A percentile compares a stretch with the other conserved stretches of the same genome.
phyloP scores from a whole-genome alignment of 768 basidiomycete genomes.

The Artomyces pyxidatus region DNA sequence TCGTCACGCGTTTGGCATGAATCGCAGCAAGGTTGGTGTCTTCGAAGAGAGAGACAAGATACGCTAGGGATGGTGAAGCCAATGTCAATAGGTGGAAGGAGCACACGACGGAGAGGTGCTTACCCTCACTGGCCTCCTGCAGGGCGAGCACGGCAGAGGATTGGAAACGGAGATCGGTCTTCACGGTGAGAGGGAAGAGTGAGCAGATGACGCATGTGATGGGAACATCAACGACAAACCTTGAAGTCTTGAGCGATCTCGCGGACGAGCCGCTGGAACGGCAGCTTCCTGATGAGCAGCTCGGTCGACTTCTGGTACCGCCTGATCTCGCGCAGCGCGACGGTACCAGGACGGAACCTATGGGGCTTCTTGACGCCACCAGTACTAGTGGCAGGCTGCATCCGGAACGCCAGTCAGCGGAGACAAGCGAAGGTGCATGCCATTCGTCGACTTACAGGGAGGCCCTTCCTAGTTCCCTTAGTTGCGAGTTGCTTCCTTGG shows the following conservation, averaged over 20 bases:
- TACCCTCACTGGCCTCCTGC: constrained; percentile 72
- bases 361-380: constrained; percentile 96
- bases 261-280: constrained; percentile 89
- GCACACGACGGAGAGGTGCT: too few relatives aligned
- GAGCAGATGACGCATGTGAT: not conserved
- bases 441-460: constrained; percentile 27
- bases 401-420: constrained; percentile 23
- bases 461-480: constrained; percentile 54
- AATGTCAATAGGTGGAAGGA: not conserved
- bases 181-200: not conserved
- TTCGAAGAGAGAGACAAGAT: constrained; percentile 72
- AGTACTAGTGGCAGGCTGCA: constrained; percentile 49
- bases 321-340: constrained; percentile 88
- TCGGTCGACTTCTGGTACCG: constrained; percentile 90
- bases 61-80: constrained; percentile 29
- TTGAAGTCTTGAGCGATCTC: constrained; percentile 96
- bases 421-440: not conserved
- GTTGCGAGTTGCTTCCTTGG: constrained; percentile 81
- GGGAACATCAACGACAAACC: too few relatives aligned
- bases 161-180: constrained; percentile 90
- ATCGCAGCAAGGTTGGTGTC: constrained; percentile 80
- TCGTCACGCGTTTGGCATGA: constrained; percentile 82
- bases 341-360: constrained; percentile 80
- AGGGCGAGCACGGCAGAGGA: constrained; percentile 87
- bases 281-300: constrained; percentile 84